These are phyloP conservation scores for Coniella vitis DNA, from an alignment of 2,329 filamentous ascomycete species.

Conservation along the genomic window DNA sequence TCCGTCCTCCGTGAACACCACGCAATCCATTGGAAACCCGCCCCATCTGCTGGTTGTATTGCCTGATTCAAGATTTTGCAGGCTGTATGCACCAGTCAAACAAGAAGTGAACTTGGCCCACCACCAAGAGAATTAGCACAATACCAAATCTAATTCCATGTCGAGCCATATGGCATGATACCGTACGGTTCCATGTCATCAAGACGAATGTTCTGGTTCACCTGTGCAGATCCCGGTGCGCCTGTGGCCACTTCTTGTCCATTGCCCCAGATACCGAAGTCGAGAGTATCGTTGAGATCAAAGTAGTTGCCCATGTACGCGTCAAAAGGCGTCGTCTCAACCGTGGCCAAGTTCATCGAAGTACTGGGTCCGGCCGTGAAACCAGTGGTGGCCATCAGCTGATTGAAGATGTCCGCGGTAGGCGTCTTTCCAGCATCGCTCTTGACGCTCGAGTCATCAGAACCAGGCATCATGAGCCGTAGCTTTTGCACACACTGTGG, in stretches of 20 bases:
- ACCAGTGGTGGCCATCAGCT: neutral
- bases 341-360: slow-evolving; percentile 3
- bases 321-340: slow-evolving; percentile 29
- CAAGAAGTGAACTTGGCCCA: neutral
- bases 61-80: too few relatives aligned
- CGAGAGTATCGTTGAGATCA: slow-evolving; percentile 33
- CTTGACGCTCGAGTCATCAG: slow-evolving; percentile 27
- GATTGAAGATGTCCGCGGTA: slow-evolving; percentile 5
- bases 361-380: neutral
- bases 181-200: slow-evolving; percentile 20
- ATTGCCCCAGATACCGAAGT: slow-evolving; percentile 39
- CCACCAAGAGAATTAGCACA: too few relatives aligned
- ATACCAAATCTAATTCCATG: neutral
- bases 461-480: slow-evolving; percentile 32
- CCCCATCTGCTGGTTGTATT: too few relatives aligned
- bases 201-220: neutral
- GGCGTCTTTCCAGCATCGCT: slow-evolving; percentile 19
- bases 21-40: too few relatives aligned
- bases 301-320: slow-evolving; percentile 38
- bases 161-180: neutral
- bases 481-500: slow-evolving; percentile 42
- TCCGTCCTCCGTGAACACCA: too few relatives aligned
- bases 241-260: slow-evolving; percentile 8
- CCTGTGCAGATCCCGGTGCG: neutral
- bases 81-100: too few relatives aligned